Percentiles rank a stretch among this genome's conserved stretches.
These are phyloP conservation scores for Podila epigama DNA, from an alignment of 192 early-diverging fungal genomes.

Conservation along the genomic window DNA sequence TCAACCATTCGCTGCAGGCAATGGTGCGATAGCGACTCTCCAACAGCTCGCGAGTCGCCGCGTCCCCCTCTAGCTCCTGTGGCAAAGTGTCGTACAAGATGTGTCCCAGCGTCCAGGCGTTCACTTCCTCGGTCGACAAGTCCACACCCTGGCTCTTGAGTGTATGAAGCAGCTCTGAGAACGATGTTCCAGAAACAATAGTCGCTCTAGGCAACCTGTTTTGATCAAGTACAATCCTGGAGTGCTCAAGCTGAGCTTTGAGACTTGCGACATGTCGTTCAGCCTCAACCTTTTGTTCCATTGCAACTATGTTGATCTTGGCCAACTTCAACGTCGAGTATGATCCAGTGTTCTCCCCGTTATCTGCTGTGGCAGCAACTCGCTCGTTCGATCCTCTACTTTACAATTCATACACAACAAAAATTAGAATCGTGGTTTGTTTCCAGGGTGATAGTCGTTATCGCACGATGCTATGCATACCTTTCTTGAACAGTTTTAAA, in stretches of 20 bases:
- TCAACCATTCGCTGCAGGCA: constrained; percentile 73
- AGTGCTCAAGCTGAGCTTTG: constrained; percentile 14
- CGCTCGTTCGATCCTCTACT: too few relatives aligned
- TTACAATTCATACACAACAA: too few relatives aligned
- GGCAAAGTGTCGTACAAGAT: constrained; percentile 33
- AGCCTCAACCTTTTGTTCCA: constrained; percentile 2
- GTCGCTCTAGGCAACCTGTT: constrained; percentile 14
- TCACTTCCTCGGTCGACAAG: constrained; percentile 30
- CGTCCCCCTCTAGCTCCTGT: constrained; percentile 4
- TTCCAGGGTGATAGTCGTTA: too few relatives aligned
- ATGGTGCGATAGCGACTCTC: constrained; percentile 23
- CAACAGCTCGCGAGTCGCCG: constrained; percentile 22
- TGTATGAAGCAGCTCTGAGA: constrained; percentile 20
- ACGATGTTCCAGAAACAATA: constrained; percentile 24
- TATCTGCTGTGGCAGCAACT: too few relatives aligned
- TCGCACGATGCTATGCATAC: too few relatives aligned
- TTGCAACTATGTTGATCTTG: constrained; percentile 16
- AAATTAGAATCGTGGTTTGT: too few relatives aligned
- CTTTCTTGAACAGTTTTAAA: constrained; percentile 34
- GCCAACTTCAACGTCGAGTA: constrained; percentile 6
- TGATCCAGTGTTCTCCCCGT: constrained; percentile 4
- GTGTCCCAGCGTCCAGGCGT: constrained; percentile 41
- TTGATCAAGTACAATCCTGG: constrained; percentile 25
- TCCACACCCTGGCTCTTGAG: constrained; percentile 23
- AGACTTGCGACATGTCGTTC: constrained; percentile 18